A percentile compares a stretch with the other conserved stretches of the same genome.
Evolutionary conservation across 257 asterid species (phyloP).

Genomic region (Solanum pimpinellifolium): DNA sequence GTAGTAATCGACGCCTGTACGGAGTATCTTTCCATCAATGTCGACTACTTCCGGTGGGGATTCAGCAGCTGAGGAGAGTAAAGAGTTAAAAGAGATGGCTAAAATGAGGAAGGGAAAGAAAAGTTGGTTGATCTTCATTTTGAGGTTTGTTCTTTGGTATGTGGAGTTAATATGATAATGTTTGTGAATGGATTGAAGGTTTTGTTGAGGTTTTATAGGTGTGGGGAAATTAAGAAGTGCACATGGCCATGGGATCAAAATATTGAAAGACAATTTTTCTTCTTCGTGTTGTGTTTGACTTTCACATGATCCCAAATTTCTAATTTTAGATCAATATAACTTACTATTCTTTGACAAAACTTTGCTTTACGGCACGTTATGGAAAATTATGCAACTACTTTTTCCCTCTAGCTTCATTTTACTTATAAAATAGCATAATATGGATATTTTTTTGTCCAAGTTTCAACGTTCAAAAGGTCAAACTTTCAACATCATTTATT

Average conservation of each 20-base stretch:
- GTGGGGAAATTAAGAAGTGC: not conserved
- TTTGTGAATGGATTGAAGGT: not conserved
- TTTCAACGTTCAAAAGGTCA: not conserved
- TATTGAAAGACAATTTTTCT: not conserved
- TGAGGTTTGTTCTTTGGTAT: not conserved
- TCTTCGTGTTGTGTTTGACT: not conserved
- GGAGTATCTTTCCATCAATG: not conserved
- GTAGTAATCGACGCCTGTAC: constrained; percentile 14
- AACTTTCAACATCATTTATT: not conserved
- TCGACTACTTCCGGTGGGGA: not conserved
- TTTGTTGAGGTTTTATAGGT: not conserved
- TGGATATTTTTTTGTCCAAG: not conserved
- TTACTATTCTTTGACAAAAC: not conserved
- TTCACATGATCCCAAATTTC: not conserved
- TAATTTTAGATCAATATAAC: not conserved
- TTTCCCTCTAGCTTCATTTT: not conserved
- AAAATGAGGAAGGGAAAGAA: not conserved
- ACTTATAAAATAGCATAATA: not conserved
- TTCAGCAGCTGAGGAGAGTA: not conserved
- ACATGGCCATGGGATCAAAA: not conserved
- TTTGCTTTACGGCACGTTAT: not conserved
- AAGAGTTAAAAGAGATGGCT: not conserved
- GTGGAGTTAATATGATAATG: not conserved
- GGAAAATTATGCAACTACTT: not conserved
- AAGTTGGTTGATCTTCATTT: not conserved